These are phyloP conservation scores for Tuber umbilicatum DNA, from an alignment of 495 filamentous ascomycete species.

Conservation along the genomic window DNA sequence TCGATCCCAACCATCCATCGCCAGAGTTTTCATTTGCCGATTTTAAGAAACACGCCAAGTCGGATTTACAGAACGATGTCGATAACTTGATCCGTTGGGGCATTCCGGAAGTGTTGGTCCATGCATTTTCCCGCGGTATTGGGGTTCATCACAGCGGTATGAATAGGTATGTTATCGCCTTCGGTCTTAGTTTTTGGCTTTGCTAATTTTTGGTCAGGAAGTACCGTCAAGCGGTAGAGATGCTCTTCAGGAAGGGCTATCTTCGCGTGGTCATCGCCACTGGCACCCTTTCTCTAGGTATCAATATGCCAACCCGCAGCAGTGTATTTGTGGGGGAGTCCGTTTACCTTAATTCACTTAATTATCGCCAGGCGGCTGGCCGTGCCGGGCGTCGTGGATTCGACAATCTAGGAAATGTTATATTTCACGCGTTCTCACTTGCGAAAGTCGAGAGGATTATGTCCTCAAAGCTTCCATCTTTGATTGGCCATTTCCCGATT, in stretches of 20 bases:
- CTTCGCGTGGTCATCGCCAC: constrained; percentile 67
- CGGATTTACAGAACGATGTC: constrained; percentile 52
- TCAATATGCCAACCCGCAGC: constrained; percentile 80
- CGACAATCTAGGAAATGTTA: constrained; percentile 71
- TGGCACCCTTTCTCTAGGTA: constrained; percentile 67
- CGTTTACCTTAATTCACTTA: constrained; percentile 62
- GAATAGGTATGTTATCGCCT: constrained; percentile 53
- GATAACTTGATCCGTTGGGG: constrained; percentile 46
- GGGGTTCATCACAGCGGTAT: constrained; percentile 73
- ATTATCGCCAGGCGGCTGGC: constrained; percentile 68
- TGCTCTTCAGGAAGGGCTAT: constrained; percentile 67
- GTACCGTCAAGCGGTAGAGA: constrained; percentile 50
- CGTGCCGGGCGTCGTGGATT: constrained; percentile 75
- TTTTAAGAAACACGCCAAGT: constrained; percentile 49
- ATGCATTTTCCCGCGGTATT: constrained; percentile 58
- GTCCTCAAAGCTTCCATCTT: constrained; percentile 62
- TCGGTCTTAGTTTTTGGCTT: not conserved
- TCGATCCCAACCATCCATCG: constrained; percentile 59
- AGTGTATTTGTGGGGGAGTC: constrained; percentile 69
- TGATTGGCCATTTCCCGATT: constrained; percentile 71
- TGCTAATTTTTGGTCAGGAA: constrained; percentile 37
- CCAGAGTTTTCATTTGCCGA: constrained; percentile 62
- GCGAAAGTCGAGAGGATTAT: constrained; percentile 58
- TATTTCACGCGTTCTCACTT: constrained; percentile 58
- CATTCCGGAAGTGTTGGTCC: constrained; percentile 50